phyloP scores from a whole-genome alignment of 2,329 filamentous ascomycete genomes.

The Grosmannia penicillata region DNA sequence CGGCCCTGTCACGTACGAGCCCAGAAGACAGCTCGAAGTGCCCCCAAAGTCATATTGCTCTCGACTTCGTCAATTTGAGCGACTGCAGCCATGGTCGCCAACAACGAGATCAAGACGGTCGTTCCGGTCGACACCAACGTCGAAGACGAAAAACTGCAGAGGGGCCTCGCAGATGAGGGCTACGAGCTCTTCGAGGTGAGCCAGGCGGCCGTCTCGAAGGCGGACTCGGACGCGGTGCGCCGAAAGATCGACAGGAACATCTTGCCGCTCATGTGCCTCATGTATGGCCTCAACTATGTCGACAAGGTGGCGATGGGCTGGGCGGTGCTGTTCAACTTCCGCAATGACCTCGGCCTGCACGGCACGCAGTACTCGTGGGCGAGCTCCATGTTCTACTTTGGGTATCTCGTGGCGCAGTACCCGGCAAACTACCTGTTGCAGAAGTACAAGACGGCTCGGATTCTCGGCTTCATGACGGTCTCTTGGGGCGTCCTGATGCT shows the following conservation, averaged over 20 bases:
- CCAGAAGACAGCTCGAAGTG: too few relatives aligned
- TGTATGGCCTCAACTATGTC: slow-evolving; percentile 14
- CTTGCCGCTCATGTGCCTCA: slow-evolving; percentile 12
- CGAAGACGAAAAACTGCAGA: slow-evolving; percentile 5
- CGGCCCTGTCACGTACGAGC: too few relatives aligned
- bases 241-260: slow-evolving; percentile 10
- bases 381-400: slow-evolving; percentile 37
- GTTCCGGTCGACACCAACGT: neutral
- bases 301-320: slow-evolving; percentile 42
- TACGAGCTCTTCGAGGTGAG: slow-evolving; percentile 13
- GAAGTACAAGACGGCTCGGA: slow-evolving; percentile 19
- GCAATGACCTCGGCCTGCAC: slow-evolving; percentile 39
- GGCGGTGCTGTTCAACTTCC: slow-evolving; percentile 50
- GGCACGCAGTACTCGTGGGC: slow-evolving; percentile 44
- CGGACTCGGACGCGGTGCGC: slow-evolving; percentile 9
- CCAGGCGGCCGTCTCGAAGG: slow-evolving; percentile 8
- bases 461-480: slow-evolving; percentile 33
- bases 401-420: slow-evolving; percentile 19
- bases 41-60: too few relatives aligned
- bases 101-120: neutral
- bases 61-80: too few relatives aligned
- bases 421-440: slow-evolving; percentile 19
- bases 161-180: slow-evolving; percentile 11
- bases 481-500: slow-evolving; percentile 37
- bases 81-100: neutral